phyloP scores from a whole-genome alignment of 805 yeast genomes.

The Hemisphaericaspora nanyangensis region DNA sequence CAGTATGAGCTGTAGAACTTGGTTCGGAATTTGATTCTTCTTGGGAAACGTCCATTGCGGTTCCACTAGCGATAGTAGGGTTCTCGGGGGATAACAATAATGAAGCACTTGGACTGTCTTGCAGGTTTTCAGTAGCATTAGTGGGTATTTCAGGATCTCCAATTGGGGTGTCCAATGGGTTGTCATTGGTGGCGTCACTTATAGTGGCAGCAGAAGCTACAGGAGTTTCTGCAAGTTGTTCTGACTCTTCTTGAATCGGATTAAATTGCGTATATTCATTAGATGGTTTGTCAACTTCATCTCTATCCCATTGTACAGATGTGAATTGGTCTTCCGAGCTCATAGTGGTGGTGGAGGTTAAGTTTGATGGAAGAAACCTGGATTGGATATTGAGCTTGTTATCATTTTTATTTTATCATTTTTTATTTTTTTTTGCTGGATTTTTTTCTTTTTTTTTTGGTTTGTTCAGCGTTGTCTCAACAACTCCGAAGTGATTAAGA shows the following conservation, averaged over 20 bases:
- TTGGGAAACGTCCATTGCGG: not conserved
- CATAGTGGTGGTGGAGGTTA: slow-evolving; percentile 15
- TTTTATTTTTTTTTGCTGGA: no score
- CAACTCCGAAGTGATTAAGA: no score
- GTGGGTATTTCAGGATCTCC: not conserved
- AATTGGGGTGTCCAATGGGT: not conserved
- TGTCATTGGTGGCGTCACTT: not conserved
- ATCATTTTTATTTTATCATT: no score
- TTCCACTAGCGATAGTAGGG: not conserved
- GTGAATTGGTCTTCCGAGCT: slow-evolving; percentile 48
- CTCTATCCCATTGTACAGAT: slow-evolving; percentile 56
- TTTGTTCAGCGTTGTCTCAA: no score
- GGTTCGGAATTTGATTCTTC: not conserved
- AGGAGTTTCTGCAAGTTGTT: not conserved
- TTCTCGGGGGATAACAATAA: slow-evolving; percentile 5
- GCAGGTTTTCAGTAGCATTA: not conserved
- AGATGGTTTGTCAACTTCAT: slow-evolving; percentile 5
- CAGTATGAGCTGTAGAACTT: not conserved
- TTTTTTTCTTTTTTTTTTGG: no score
- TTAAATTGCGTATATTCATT: not conserved
- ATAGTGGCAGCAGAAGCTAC: not conserved
- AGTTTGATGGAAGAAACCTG: no score
- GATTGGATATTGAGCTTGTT: no score
- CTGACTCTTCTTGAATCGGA: slow-evolving; percentile 3
- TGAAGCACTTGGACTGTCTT: slow-evolving; percentile 10